A percentile compares a stretch with the other conserved stretches of the same genome.
Conservation (phyloP, 352 stramenopile genomes). For the Phytophthora hibernalis region DNA sequence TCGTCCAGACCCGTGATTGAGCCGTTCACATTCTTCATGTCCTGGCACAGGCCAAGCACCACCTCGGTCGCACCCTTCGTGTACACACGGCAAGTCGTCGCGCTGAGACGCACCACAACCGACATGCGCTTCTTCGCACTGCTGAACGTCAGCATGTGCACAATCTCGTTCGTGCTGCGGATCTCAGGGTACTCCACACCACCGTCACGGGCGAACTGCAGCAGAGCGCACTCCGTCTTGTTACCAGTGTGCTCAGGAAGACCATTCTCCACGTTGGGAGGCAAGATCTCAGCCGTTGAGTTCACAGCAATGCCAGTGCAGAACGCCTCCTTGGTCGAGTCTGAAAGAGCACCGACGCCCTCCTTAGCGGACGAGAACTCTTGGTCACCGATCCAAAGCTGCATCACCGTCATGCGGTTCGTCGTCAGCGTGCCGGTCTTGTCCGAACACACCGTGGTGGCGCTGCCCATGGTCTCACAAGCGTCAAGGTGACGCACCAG, state of each 20-base stretch:
- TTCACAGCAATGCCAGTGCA: conserved; percentile 60
- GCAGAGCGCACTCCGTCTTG: conserved; percentile 71
- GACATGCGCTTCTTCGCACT: conserved; percentile 80
- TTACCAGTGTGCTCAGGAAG: conserved; percentile 70
- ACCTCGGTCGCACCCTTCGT: conserved; percentile 71
- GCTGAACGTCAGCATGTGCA: conserved; percentile 74
- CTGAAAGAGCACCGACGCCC: conserved; percentile 34
- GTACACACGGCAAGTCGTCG: conserved; percentile 58
- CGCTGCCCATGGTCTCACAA: conserved; percentile 93
- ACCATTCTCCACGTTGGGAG: conserved; percentile 52
- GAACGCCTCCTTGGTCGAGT: conserved; percentile 47
- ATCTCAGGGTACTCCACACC: conserved; percentile 57
- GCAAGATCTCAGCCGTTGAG: conserved; percentile 67
- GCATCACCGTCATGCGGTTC: conserved; percentile 96
- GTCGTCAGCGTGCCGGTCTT: conserved; percentile 97
- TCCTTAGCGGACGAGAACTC: conserved; percentile 52
- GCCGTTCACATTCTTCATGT: conserved; percentile 55
- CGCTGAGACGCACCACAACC: conserved; percentile 56
- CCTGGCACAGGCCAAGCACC: conserved; percentile 56
- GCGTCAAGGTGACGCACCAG: conserved; percentile 84
- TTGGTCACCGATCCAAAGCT: conserved; percentile 66
- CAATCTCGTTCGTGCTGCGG: conserved; percentile 43
- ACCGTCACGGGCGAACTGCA: conserved; percentile 62
- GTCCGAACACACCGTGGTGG: conserved; percentile 95
- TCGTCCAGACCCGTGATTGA: conserved; percentile 39